A percentile compares a stretch with the other conserved stretches of the same genome.
Conservation (phyloP, 2,329 filamentous ascomycete genomes). For the Fusarium aywerte region DNA sequence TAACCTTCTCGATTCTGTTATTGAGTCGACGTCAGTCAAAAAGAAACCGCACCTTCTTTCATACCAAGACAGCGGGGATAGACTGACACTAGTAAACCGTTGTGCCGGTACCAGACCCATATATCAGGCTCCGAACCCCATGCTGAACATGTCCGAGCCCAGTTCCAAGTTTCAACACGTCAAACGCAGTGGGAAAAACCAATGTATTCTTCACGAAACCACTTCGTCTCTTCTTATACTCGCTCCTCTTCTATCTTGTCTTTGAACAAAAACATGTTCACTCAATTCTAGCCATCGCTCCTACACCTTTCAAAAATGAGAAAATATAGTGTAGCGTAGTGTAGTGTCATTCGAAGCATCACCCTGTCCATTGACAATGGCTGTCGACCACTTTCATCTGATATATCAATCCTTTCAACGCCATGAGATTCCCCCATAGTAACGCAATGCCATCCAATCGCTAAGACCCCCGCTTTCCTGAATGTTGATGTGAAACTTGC, state of each 20-base stretch:
- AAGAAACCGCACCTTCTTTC: not conserved
- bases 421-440: constrained; percentile 35
- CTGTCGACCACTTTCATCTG: constrained; percentile 21
- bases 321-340: constrained; percentile 20
- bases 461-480: constrained; percentile 44
- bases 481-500: constrained; percentile 39
- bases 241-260: constrained; percentile 34
- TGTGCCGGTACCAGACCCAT: constrained; percentile 14
- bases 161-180: not conserved
- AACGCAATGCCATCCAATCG: constrained; percentile 45
- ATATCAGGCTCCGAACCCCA: not conserved
- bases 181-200: constrained; percentile 11
- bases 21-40: not conserved
- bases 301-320: constrained; percentile 30
- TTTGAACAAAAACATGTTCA: constrained; percentile 35
- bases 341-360: constrained; percentile 7
- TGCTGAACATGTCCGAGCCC: not conserved
- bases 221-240: constrained; percentile 27
- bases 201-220: constrained; percentile 23
- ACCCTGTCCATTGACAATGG: constrained; percentile 4
- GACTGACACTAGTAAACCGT: constrained; percentile 1
- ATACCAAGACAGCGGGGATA: not conserved
- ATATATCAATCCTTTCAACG: constrained; percentile 44
- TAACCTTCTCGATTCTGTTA: not conserved
- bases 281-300: constrained; percentile 44